Base-by-base conservation (phyloP, 2,329 filamentous ascomycete genomes). In the Pestalotiopsis sp. region DNA sequence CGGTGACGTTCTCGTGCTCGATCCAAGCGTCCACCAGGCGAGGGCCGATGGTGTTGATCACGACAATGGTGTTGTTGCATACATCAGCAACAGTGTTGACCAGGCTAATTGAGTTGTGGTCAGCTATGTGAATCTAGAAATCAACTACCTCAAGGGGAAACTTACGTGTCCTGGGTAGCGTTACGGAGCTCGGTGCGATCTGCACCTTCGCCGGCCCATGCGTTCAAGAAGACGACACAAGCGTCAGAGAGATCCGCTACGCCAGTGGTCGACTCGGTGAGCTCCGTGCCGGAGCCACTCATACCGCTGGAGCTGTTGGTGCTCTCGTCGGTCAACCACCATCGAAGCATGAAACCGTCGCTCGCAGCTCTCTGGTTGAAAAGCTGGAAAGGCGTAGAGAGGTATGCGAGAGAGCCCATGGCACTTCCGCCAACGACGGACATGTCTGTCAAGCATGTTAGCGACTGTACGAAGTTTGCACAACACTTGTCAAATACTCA, bases 51-150 rank as follows among this genome's bases (percentile, higher is more conserved):
- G 87, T 87, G 80, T 92, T 90, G 68, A 92, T 84, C 69, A 92
- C 84, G 31, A 92, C 86, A 52, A 93, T 83, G 13, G 90, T 92
- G 81, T 92, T 92, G 81, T 90, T 90, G 81, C 87, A 90, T 67
- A 85, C 45, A n/a, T 52, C n/a, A 20, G 45, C 45, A n/a, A 52
- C 45, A n/a, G 45, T 52, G 45, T 6, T 52, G 6, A 52, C 45
- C 45, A 52, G 45, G 17, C 45, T 52, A 4, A n/a, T 3, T 52
- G 3, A 45, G 6, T 79, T 3, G 83, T 82, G 1, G 88, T 84
- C 7, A 91, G 88, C 45, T 87, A n/a, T 23, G 7, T n/a, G n/a
- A 3, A 6, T 9, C 11, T 23, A n/a, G 6, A 52, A n/a, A 4
- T 45, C 17, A 9, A 23, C 20, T 6, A 52, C 14, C 1, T 45